Evolutionary conservation across 2,329 filamentous ascomycete genomes (phyloP).

Genomic region (Capronia epimyces): DNA sequence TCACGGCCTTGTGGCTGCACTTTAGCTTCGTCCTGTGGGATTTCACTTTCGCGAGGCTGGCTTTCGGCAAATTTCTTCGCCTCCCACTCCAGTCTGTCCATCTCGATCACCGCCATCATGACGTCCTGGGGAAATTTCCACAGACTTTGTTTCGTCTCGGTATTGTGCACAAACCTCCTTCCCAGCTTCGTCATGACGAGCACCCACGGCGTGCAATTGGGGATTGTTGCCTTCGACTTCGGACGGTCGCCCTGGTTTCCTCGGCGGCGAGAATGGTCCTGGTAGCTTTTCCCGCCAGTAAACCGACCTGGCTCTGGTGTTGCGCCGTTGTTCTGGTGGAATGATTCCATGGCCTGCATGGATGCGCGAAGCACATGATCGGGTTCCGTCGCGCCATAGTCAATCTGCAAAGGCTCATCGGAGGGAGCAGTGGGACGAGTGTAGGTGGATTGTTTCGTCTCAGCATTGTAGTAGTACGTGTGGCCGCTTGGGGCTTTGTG

Average conservation of each 20-base stretch:
- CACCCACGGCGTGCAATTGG: constrained; percentile 78
- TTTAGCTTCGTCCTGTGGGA: neutral
- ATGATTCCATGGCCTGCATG: constrained; percentile 25
- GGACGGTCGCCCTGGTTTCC: constrained; percentile 69
- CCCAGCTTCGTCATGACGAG: constrained; percentile 89
- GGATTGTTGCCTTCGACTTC: constrained; percentile 71
- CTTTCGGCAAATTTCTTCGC: constrained; percentile 51
- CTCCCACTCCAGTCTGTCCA: constrained; percentile 66
- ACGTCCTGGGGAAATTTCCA: constrained; percentile 92
- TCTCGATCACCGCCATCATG: constrained; percentile 65
- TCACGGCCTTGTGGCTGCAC: constrained; percentile 24
- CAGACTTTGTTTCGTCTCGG: constrained; percentile 77
- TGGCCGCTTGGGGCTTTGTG: constrained; percentile 81
- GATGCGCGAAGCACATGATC: constrained; percentile 25
- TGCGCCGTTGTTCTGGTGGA: constrained; percentile 35
- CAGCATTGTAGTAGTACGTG: constrained; percentile 78
- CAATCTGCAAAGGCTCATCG: constrained; percentile 27
- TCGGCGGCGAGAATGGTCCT: constrained; percentile 54
- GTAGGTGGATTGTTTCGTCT: constrained; percentile 82
- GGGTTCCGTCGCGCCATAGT: constrained; percentile 27
- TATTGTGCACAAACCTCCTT: constrained; percentile 84
- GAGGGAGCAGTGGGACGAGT: constrained; percentile 57
- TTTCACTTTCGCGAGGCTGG: constrained; percentile 28
- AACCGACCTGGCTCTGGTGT: constrained; percentile 42
- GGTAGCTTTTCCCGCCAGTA: constrained; percentile 50